These are phyloP conservation scores for Handroanthus guayacan DNA, from an alignment of 257 asterid genomes.

Conservation along the genomic window DNA sequence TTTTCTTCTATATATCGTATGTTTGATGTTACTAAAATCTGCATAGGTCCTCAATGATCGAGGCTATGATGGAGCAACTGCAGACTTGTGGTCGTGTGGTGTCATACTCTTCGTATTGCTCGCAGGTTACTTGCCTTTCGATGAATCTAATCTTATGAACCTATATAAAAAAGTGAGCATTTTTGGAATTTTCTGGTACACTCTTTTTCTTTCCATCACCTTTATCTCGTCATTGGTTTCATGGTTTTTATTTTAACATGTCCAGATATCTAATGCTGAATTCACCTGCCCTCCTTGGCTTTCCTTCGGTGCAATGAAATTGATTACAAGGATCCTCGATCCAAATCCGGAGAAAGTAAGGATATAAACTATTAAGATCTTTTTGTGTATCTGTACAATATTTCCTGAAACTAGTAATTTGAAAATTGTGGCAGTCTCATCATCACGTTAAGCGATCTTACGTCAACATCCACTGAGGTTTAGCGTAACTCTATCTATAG, in stretches of 20 bases:
- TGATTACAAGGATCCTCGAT: slow-evolving; percentile 78
- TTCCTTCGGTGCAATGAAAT: slow-evolving; percentile 82
- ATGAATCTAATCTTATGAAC: slow-evolving; percentile 87
- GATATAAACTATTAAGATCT: not conserved
- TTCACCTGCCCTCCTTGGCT: slow-evolving; percentile 96
- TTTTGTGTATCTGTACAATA: not conserved
- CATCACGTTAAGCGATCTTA: not conserved
- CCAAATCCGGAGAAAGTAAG: slow-evolving; percentile 88
- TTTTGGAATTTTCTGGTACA: slow-evolving; percentile 14
- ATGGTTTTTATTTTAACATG: slow-evolving; percentile 21
- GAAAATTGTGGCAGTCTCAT: not conserved
- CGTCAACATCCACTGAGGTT: too few relatives aligned
- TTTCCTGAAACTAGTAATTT: not conserved
- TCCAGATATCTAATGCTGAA: slow-evolving; percentile 83
- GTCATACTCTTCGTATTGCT: slow-evolving; percentile 94
- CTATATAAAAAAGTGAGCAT: slow-evolving; percentile 85
- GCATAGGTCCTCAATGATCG: slow-evolving; percentile 84
- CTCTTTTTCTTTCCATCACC: not conserved
- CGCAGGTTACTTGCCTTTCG: slow-evolving; percentile 98
- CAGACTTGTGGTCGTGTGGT: slow-evolving; percentile 99
- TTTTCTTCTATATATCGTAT: not conserved
- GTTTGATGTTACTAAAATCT: slow-evolving; percentile 27
- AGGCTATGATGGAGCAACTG: slow-evolving; percentile 94
- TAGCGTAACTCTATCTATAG: too few relatives aligned
- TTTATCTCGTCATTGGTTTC: slow-evolving; percentile 29